A percentile compares a stretch with the other conserved stretches of the same genome.
phyloP scores from a whole-genome alignment of 352 stramenopile species.

The Phytophthora megakarya region DNA sequence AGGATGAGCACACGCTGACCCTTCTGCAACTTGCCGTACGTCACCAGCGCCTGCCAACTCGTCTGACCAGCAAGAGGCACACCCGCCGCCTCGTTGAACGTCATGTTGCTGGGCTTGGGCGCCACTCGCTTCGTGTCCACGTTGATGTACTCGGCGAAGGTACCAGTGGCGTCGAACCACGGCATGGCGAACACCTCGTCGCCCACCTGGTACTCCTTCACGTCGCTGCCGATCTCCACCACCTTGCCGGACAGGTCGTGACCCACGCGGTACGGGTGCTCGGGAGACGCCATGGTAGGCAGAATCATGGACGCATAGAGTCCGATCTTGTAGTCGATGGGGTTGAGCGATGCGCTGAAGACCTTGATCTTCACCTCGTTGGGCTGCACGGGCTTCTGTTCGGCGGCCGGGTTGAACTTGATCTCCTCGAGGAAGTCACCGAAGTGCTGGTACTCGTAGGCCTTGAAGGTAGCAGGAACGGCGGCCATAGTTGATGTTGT shows the following conservation, averaged over 20 bases:
- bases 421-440: conserved; percentile 35
- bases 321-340: conserved; percentile 34
- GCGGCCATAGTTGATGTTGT: conserved; percentile 7
- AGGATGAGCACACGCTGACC: conserved; percentile 47
- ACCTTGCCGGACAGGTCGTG: conserved; percentile 31
- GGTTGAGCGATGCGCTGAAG: conserved; percentile 29
- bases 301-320: conserved; percentile 12
- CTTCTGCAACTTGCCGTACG: conserved; percentile 36
- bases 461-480: conserved; percentile 26
- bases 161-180: conserved; percentile 16
- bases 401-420: conserved; percentile 26
- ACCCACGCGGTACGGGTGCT: conserved; percentile 26
- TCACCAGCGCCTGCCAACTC: conserved; percentile 38
- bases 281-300: conserved; percentile 6
- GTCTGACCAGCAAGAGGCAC: conserved; percentile 38
- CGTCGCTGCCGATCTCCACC: conserved; percentile 23
- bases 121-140: conserved; percentile 38
- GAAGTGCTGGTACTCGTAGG: conserved; percentile 40
- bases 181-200: conserved; percentile 25
- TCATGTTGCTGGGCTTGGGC: conserved; percentile 45
- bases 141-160: conserved; percentile 40
- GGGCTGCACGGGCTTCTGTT: conserved; percentile 13
- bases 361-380: conserved; percentile 38
- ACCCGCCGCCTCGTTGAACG: conserved; percentile 42
- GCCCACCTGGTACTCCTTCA: conserved; percentile 25